phyloP scores from a whole-genome alignment of 1,284 basidiomycete species.

The Pseudozyma sp. region DNA sequence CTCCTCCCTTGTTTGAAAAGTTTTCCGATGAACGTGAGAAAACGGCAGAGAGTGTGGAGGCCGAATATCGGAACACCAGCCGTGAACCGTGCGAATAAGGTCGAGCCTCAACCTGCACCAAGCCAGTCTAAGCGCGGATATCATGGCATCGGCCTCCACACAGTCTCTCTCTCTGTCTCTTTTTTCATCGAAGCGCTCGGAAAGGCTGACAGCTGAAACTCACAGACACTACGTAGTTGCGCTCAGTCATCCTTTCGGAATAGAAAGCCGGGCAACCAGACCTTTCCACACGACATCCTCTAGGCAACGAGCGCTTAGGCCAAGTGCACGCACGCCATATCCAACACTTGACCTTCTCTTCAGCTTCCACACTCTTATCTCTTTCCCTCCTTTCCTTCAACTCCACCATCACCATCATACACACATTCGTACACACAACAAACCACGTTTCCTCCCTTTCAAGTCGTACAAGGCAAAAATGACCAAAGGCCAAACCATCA shows the following conservation, averaged over 20 bases:
- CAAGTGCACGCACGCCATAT: conserved; percentile 1
- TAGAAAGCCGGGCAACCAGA: background rate
- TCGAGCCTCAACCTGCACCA: background rate
- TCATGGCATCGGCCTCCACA: conserved; percentile 23
- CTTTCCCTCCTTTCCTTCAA: background rate
- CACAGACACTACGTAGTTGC: background rate
- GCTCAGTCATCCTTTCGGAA: background rate
- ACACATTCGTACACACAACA: background rate
- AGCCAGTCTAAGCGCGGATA: conserved; percentile 14
- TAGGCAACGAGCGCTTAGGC: conserved; percentile 3
- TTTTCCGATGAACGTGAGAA: conserved; percentile 1
- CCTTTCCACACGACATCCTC: conserved; percentile 33
- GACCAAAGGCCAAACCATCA: conserved; percentile 62
- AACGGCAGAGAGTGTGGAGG: background rate
- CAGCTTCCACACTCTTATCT: background rate
- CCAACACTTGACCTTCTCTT: background rate
- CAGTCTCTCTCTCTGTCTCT: background rate
- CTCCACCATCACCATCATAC: background rate
- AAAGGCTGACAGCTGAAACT: background rate
- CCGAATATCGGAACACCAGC: background rate
- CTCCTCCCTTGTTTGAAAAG: background rate
- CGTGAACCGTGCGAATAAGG: conserved; percentile 17
- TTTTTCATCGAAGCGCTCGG: background rate
- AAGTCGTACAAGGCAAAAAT: conserved; percentile 7
- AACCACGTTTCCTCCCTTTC: no score